A percentile compares a stretch with the other conserved stretches of the same genome.
phyloP scores from a whole-genome alignment of 768 basidiomycete species.

The Tricholomella constricta region DNA sequence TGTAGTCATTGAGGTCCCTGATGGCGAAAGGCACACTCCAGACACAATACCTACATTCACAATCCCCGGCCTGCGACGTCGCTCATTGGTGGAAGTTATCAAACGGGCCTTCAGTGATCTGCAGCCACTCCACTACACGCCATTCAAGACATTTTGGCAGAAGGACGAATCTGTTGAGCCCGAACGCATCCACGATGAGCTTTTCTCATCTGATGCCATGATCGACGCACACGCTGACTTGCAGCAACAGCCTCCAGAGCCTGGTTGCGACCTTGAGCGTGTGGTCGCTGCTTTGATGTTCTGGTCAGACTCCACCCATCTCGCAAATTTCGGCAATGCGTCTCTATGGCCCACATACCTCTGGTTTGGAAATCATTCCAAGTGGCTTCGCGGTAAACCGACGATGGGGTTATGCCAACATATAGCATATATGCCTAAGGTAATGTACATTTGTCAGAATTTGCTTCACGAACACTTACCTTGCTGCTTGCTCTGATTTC shows the following conservation, averaged over 20 bases:
- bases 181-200: slow-evolving; percentile 24
- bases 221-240: slow-evolving; percentile 22
- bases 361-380: slow-evolving; percentile 42
- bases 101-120: slow-evolving; percentile 14
- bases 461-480: too few species aligned
- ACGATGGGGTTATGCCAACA: slow-evolving; percentile 28
- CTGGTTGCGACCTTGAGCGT: slow-evolving; percentile 17
- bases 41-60: slow-evolving; percentile 23
- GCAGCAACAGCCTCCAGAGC: slow-evolving; percentile 17
- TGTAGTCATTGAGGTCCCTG: slow-evolving; percentile 19
- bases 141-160: slow-evolving; percentile 25
- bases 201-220: slow-evolving; percentile 26
- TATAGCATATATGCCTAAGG: slow-evolving; percentile 41
- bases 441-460: slow-evolving; percentile 10
- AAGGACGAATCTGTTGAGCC: slow-evolving; percentile 8
- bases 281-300: slow-evolving; percentile 29
- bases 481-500: too few species aligned
- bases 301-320: slow-evolving; percentile 36
- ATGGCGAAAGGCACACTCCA: slow-evolving; percentile 3
- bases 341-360: slow-evolving; percentile 45
- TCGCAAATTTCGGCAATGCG: slow-evolving; percentile 36
- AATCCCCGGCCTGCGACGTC: slow-evolving; percentile 25
- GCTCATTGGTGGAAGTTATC: slow-evolving; percentile 24
- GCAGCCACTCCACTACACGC: slow-evolving; percentile 17
- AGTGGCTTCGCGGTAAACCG: slow-evolving; percentile 36